These are phyloP conservation scores for Triangularia setosa DNA, from an alignment of 2,329 filamentous ascomycete species.

Conservation along the genomic window DNA sequence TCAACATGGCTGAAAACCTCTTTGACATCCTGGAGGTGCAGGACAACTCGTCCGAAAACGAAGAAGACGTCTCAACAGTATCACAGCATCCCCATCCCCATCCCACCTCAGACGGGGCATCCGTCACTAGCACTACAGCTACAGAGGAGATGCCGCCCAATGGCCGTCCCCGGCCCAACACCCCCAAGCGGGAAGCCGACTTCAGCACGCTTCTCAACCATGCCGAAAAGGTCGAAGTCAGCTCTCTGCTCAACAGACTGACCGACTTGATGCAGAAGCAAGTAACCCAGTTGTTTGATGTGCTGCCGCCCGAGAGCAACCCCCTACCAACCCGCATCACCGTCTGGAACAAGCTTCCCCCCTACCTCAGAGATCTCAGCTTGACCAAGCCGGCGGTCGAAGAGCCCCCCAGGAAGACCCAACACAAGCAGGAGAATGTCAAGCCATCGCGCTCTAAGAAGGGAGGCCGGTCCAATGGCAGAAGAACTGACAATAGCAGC, in stretches of 20 bases:
- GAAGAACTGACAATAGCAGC: slow-evolving; percentile 5
- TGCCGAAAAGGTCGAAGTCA: slow-evolving; percentile 50
- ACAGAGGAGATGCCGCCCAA: slow-evolving; percentile 38
- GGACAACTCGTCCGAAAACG: not conserved
- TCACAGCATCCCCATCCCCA: not conserved
- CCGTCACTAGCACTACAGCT: not conserved
- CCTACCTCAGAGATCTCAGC: slow-evolving; percentile 27
- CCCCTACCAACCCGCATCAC: slow-evolving; percentile 28
- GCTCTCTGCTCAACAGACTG: slow-evolving; percentile 48
- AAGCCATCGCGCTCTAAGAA: slow-evolving; percentile 20
- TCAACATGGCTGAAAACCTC: not conserved
- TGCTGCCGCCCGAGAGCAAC: slow-evolving; percentile 29
- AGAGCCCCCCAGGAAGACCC: not conserved
- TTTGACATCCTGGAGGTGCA: slow-evolving; percentile 4
- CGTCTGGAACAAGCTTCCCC: slow-evolving; percentile 33
- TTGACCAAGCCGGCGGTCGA: slow-evolving; percentile 13
- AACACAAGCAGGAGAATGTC: slow-evolving; percentile 21
- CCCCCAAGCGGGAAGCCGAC: slow-evolving; percentile 45
- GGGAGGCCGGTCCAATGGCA: slow-evolving; percentile 8
- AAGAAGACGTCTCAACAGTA: not conserved
- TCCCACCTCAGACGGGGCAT: slow-evolving; percentile 6
- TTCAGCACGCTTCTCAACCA: slow-evolving; percentile 46
- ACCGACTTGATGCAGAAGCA: slow-evolving; percentile 54
- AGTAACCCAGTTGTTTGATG: slow-evolving; percentile 50
- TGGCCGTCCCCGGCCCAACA: slow-evolving; percentile 31